Evolutionary conservation across 176 grass and related monocot genomes (phyloP), one percentile per base, ranked within the genome.

Genomic region (Phyllostachys edulis): DNA sequence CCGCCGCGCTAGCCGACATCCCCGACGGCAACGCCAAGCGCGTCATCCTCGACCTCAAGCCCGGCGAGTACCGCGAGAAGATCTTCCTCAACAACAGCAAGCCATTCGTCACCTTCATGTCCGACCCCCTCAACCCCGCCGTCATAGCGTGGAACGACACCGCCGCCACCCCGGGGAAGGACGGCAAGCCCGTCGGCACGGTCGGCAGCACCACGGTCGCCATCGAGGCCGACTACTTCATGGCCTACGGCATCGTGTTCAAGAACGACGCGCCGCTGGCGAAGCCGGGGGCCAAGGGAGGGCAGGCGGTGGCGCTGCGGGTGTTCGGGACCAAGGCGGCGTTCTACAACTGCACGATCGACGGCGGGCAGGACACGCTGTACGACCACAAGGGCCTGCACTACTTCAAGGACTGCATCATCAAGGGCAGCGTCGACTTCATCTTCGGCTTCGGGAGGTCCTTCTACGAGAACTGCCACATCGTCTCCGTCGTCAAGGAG

Each of bases 341-440:
- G 1, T 15, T 93, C 0, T 90, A 66, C 64, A 88, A 90, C 55
- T 93, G 88, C 85, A 90, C 81, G 16, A 44, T 93, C 13, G 85
- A 87, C 40, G 88, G 91, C 42, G 77, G 80, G 2, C 88, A 93
- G 52, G 91, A 93, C 88, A 93, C 91, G 0, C 54, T 90, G 7
- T 93, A 93, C 69, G 88, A 93, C 82, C 88, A 93, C 82, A 90
- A 85, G 78, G 91, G 91, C 0, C 29, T 93, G 13, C 91, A 93
- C 45, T 93, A 90, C 78, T 90, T 93, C 85, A 85, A 82, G 32
- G 32, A 75, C 5, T 90, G 91, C 78, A 1, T 59, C 10, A 83
- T 93, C 52, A 38, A 5, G 5, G 91, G 88, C 9, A 90, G 88
- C 37, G 88, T 90, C 3, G 91, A 93, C 73, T 93, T 93, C 82